Evolutionary conservation across 192 early-diverging fungal genomes (phyloP).

Genomic region (Coemansia sp.): DNA sequence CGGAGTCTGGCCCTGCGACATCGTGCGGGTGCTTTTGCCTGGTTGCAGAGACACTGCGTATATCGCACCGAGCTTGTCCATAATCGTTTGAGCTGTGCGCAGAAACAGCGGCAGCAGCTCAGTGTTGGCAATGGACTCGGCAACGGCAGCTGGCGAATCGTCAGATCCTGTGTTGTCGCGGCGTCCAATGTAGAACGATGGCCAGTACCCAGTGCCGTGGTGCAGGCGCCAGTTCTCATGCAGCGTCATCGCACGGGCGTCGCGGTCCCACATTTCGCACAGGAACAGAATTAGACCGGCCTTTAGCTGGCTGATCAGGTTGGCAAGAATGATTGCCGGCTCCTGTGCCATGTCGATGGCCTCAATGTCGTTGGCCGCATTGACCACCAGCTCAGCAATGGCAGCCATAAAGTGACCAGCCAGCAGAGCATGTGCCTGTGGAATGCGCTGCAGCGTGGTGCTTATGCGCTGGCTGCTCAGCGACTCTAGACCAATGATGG

Average conservation of each 20-base stretch:
- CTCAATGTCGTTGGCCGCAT: slow-evolving; percentile 77
- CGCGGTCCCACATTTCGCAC: slow-evolving; percentile 74
- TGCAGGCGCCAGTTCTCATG: slow-evolving; percentile 50
- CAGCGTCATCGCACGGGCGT: slow-evolving; percentile 55
- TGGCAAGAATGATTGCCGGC: slow-evolving; percentile 65
- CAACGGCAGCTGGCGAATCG: slow-evolving; percentile 27
- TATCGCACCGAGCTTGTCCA: slow-evolving; percentile 40
- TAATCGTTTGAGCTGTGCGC: slow-evolving; percentile 45
- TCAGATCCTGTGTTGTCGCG: slow-evolving; percentile 29
- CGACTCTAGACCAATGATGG: slow-evolving; percentile 24
- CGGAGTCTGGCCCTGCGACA: slow-evolving; percentile 42
- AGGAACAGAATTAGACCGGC: slow-evolving; percentile 71
- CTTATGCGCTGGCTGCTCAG: slow-evolving; percentile 17
- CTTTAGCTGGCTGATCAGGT: slow-evolving; percentile 71
- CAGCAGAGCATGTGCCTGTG: slow-evolving; percentile 61
- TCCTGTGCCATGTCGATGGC: slow-evolving; percentile 71
- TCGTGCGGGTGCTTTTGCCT: slow-evolving; percentile 37
- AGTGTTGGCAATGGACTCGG: slow-evolving; percentile 47
- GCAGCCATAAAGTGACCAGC: slow-evolving; percentile 74
- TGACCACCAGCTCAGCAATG: slow-evolving; percentile 71
- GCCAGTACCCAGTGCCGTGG: slow-evolving; percentile 53
- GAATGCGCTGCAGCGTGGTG: slow-evolving; percentile 41
- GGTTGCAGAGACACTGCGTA: slow-evolving; percentile 45
- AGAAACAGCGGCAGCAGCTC: slow-evolving; percentile 49
- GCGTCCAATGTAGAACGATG: slow-evolving; percentile 35